Evolutionary conservation across 2,329 filamentous ascomycete species (phyloP), one percentile per base, ranked within the genome.

Genomic region (Pyrenochaeta sp.): DNA sequence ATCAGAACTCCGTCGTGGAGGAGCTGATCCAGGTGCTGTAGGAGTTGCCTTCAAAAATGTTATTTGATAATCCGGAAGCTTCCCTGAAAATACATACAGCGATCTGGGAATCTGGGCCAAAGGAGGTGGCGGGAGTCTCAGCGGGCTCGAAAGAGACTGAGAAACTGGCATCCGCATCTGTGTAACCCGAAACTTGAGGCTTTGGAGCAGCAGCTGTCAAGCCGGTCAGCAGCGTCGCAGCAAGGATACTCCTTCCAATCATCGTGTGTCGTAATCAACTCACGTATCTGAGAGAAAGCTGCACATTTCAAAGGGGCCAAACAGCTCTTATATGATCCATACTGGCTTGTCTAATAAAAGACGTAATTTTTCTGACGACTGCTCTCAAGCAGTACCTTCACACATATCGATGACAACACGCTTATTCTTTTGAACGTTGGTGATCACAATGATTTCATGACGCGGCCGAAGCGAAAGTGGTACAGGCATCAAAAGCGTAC

Each of bases 1-100:
- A 41, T 77, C 68, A 31, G 73, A 72, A 53, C 75, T 81, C 38
- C 76, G 63, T 45, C 77, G 71, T 3, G 81, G 73, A 23, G 66
- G 71, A 22, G 67, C 72, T 34, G 71, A 66, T n/a, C 42, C 47
- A 29, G 68, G 57, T 26, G 67, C 26, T 29, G 62, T 55, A 32
- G 68, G 45, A 6, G 52, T 50, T 41, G 49, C 35, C 51, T 55
- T 24, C 3, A 6, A 26, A 23, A 22, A 28, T 37, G 20, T 43
- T 23, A 44, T 17, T 13, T 15, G 19, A 27, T 13, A 8, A 31
- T 28, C 19, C 6, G 5, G 10, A 26, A 3, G 17, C 7, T 22
- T 3, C 6, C 34, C 11, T 15, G 20, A 15, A 58, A 32, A 51
- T 26, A 48, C 70, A 63, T 41, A 73, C 74, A 29, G 71, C 56